Evolutionary conservation across 164 flowering plant species (phyloP).

Genomic region (Sedum album): DNA sequence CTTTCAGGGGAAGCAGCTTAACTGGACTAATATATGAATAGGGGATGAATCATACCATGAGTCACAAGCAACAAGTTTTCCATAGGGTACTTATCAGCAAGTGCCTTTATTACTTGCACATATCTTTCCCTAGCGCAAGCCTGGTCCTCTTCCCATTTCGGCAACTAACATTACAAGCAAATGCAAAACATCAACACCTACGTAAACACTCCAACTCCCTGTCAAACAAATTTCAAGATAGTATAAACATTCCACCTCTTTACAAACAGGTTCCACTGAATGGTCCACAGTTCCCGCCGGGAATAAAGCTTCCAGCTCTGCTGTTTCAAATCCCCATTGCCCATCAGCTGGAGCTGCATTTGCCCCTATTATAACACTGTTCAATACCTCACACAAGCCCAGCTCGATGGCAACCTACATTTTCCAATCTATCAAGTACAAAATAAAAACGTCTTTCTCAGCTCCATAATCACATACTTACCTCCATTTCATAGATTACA

Average conservation of each 20-base stretch:
- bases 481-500: not conserved
- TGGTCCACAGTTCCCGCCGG: conserved; percentile 68
- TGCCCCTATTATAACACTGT: conserved; percentile 36
- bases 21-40: not conserved
- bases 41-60: not conserved
- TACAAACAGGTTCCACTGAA: conserved; percentile 32
- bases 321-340: conserved; percentile 36
- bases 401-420: conserved; percentile 69
- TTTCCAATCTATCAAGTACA: not conserved
- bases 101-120: not conserved
- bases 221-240: not conserved
- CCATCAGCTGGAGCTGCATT: conserved; percentile 53
- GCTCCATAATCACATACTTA: not conserved
- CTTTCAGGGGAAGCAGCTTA: too few species aligned
- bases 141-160: conserved; percentile 6
- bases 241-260: conserved; percentile 31
- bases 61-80: conserved; percentile 10
- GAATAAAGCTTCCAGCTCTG: conserved; percentile 56
- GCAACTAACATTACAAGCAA: not conserved
- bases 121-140: not conserved
- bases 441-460: not conserved
- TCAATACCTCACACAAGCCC: conserved; percentile 77
- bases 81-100: not conserved
- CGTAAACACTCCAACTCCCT: not conserved
- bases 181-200: not conserved